phyloP scores from a whole-genome alignment of 805 yeast genomes.

The Saccharomycopsis selenospora region DNA sequence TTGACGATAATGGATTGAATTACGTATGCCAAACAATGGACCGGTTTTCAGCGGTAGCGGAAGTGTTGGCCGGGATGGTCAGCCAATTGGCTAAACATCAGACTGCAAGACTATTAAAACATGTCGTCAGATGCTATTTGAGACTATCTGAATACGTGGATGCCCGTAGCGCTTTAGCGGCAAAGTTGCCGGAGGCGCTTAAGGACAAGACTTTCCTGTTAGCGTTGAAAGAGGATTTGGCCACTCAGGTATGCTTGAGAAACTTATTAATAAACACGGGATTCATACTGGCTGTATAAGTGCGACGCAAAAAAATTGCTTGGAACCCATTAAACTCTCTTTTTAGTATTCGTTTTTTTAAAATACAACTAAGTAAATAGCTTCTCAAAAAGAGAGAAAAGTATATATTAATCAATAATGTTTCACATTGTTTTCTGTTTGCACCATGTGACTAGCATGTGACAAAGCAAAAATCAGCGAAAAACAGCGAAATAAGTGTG shows the following conservation, averaged over 20 bases:
- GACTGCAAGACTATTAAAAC: conserved; percentile 81
- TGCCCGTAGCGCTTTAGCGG: conserved; percentile 80
- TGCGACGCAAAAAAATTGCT: neutral
- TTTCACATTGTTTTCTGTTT: no score
- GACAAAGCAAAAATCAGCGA: no score
- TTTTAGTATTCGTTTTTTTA: neutral
- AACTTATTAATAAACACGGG: conserved; percentile 40
- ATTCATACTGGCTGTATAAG: neutral
- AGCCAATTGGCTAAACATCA: conserved; percentile 71
- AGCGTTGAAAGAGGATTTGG: conserved; percentile 76
- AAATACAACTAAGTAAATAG: neutral
- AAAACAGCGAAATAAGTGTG: no score
- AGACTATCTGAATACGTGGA: conserved; percentile 84
- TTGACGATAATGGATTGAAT: conserved; percentile 85
- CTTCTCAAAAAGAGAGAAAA: neutral
- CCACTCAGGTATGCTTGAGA: conserved; percentile 79
- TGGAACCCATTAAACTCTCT: neutral
- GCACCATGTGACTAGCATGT: no score
- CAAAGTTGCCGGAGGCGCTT: conserved; percentile 78
- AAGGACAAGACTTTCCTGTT: conserved; percentile 79
- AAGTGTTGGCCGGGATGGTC: conserved; percentile 81
- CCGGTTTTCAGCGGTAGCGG: conserved; percentile 87
- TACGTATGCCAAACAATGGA: conserved; percentile 95
- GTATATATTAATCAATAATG: no score
- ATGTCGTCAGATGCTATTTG: conserved; percentile 89